Percentiles rank a stretch among this genome's conserved stretches.
phyloP scores from a whole-genome alignment of 2,329 filamentous ascomycete genomes.

The Phaeosphaeria sp. region DNA sequence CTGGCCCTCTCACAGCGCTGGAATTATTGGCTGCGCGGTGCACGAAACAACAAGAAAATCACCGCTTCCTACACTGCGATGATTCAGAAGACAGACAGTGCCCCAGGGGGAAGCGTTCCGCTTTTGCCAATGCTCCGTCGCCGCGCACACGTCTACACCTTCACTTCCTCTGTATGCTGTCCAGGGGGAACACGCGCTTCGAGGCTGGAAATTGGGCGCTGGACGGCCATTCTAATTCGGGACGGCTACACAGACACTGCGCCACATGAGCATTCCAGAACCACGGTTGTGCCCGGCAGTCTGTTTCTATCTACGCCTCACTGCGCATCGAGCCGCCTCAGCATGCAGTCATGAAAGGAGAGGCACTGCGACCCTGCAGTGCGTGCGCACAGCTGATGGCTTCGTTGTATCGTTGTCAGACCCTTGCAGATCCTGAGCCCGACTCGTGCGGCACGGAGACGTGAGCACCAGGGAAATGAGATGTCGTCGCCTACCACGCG shows the following conservation, averaged over 20 bases:
- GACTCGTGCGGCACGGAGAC: neutral
- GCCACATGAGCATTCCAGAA: conserved; percentile 20
- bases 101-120: neutral
- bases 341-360: conserved; percentile 10
- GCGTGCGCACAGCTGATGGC: neutral
- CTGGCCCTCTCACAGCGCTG: neutral
- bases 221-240: conserved; percentile 9
- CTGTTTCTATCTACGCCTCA: conserved; percentile 11
- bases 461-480: neutral
- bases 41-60: neutral
- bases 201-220: conserved; percentile 22
- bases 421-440: neutral
- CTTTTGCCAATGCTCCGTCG: neutral
- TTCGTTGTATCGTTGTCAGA: neutral
- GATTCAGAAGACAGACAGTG: neutral
- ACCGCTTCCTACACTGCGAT: neutral
- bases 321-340: neutral
- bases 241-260: conserved; percentile 3
- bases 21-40: neutral
- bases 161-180: neutral
- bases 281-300: conserved; percentile 8
- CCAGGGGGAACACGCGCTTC: conserved; percentile 6
- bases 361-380: neutral
- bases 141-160: neutral
- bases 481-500: conserved; percentile 1